Evolutionary conservation across 176 grass and related monocot species (phyloP).

Genomic region (Oryza longistaminata): DNA sequence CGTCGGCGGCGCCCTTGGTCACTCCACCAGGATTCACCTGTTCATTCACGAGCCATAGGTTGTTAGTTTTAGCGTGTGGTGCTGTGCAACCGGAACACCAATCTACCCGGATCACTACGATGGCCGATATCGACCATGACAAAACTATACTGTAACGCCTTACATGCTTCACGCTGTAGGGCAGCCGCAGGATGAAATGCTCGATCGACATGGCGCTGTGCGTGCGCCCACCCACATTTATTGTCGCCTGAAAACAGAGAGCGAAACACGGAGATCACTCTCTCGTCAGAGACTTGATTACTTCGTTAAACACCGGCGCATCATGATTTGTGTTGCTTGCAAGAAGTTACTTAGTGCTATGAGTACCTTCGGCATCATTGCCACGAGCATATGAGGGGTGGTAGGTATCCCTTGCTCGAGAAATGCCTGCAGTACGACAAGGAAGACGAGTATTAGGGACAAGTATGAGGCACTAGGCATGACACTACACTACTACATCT

Average conservation of each 20-base stretch:
- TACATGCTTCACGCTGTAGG: constrained; percentile 84
- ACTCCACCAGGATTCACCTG: constrained; percentile 50
- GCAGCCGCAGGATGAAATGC: constrained; percentile 87
- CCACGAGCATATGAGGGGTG: constrained; percentile 70
- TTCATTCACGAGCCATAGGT: not conserved
- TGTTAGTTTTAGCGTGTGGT: too few species aligned
- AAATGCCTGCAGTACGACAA: constrained; percentile 70
- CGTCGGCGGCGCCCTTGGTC: constrained; percentile 26
- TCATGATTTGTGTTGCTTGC: not conserved
- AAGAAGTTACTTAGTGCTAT: constrained; percentile 18
- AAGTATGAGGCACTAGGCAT: not conserved
- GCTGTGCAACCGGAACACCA: not conserved
- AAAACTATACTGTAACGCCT: not conserved
- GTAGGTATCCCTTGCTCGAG: constrained; percentile 91
- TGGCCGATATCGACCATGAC: constrained; percentile 6
- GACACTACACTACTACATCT: constrained; percentile 7
- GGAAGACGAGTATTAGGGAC: not conserved
- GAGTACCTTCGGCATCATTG: constrained; percentile 97
- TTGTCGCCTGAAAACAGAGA: constrained; percentile 53
- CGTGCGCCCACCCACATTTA: constrained; percentile 77
- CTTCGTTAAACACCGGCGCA: not conserved
- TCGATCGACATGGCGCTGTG: constrained; percentile 94
- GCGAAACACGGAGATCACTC: not conserved
- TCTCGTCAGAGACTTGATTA: not conserved
- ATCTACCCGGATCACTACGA: not conserved